Evolutionary conservation across 441 rosid species (phyloP).

Genomic region (Capsella rubella): DNA sequence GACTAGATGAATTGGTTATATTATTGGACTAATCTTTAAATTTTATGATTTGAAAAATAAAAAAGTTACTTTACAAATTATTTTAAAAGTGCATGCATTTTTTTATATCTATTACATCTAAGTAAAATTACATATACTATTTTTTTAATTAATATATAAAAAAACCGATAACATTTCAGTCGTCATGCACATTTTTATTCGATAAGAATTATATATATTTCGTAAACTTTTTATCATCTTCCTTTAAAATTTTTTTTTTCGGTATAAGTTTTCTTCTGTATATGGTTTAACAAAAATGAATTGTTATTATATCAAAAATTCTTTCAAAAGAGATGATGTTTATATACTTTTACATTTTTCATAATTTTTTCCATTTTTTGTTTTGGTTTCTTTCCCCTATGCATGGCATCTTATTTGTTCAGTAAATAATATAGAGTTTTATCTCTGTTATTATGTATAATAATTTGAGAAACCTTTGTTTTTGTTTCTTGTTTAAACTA

Average conservation of each 20-base stretch:
- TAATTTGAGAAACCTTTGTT: slow-evolving; percentile 24
- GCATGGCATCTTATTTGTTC: slow-evolving; percentile 2
- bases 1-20: not conserved
- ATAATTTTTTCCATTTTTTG: no score
- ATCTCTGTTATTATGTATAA: slow-evolving; percentile 8
- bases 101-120: not conserved
- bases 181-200: not conserved
- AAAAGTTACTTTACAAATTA: slow-evolving; percentile 16
- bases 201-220: not conserved
- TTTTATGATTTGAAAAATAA: not conserved
- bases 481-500: not conserved
- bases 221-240: not conserved
- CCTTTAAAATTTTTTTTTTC: slow-evolving; percentile 8
- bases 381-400: not conserved
- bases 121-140: not conserved
- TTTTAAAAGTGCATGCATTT: slow-evolving; percentile 7
- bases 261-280: not conserved
- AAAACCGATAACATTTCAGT: not conserved
- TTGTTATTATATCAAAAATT: not conserved
- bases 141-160: not conserved
- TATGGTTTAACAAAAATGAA: no score
- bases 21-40: not conserved
- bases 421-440: not conserved
- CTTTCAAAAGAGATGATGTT: not conserved
- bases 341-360: not conserved